phyloP scores from a whole-genome alignment of 768 basidiomycete species.

The Boletus pseudopeckii region DNA sequence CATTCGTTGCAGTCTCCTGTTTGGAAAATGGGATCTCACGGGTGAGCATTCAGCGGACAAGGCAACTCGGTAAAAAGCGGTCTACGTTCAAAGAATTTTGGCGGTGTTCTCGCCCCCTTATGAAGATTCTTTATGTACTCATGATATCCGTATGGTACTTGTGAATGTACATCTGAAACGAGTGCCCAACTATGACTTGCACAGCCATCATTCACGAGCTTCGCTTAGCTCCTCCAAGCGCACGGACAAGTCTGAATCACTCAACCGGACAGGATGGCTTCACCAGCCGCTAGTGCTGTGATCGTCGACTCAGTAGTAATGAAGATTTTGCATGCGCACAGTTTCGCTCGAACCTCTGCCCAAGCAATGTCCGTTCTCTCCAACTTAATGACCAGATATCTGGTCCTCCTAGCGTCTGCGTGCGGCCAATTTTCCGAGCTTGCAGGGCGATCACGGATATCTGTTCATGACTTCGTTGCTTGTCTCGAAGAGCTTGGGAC shows the following conservation, averaged over 20 bases:
- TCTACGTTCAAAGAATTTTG: not conserved
- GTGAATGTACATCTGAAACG: not conserved
- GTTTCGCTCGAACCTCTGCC: conserved; percentile 71
- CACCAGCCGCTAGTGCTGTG: conserved; percentile 49
- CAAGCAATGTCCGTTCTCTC: conserved; percentile 70
- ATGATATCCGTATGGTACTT: not conserved
- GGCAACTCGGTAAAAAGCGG: not conserved
- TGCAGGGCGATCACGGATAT: conserved; percentile 60
- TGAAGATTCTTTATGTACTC: not conserved
- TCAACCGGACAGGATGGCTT: conserved; percentile 18
- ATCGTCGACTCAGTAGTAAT: conserved; percentile 65
- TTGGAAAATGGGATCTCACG: conserved; percentile 45
- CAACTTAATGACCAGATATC: conserved; percentile 73
- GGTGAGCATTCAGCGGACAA: conserved; percentile 20
- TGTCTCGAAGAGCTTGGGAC: conserved; percentile 78
- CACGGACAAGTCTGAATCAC: not conserved
- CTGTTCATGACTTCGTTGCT: conserved; percentile 55
- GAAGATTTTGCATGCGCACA: conserved; percentile 72
- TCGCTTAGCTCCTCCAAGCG: not conserved
- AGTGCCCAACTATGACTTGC: not conserved
- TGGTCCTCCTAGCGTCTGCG: conserved; percentile 60
- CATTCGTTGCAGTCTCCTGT: conserved; percentile 28
- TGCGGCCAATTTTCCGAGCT: conserved; percentile 74
- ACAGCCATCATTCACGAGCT: conserved; percentile 2
- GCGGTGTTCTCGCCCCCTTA: not conserved